phyloP scores from a whole-genome alignment of 768 basidiomycete species.

The Arthromyces matolae region DNA sequence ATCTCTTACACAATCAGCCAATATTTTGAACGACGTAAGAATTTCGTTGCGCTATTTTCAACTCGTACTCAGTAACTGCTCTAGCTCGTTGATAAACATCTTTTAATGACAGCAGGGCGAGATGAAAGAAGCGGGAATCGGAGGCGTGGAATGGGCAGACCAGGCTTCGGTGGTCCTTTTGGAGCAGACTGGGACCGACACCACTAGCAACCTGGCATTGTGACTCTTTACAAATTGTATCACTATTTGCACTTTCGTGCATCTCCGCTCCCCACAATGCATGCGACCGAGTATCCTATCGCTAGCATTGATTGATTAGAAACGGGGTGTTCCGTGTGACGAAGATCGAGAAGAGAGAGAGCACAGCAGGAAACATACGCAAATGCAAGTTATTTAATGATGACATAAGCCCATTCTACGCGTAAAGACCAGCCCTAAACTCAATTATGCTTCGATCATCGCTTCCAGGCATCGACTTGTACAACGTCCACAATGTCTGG shows the following conservation, averaged over 20 bases:
- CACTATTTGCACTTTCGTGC: constrained; percentile 1
- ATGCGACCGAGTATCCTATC: too few relatives aligned
- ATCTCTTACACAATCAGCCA: constrained; percentile 83
- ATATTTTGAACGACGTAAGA: constrained; percentile 84
- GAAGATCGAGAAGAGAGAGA: constrained; percentile 22
- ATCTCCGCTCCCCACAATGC: not conserved
- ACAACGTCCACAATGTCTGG: constrained; percentile 62
- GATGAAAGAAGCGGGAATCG: constrained; percentile 55
- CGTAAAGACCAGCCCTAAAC: constrained; percentile 27
- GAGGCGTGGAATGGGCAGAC: constrained; percentile 50
- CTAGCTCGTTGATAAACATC: constrained; percentile 80
- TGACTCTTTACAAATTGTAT: constrained; percentile 5
- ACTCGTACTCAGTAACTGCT: constrained; percentile 4
- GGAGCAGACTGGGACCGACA: constrained; percentile 62
- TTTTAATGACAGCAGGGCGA: constrained; percentile 52
- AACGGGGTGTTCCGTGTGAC: not conserved
- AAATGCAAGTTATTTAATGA: too few relatives aligned
- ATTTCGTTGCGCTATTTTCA: not conserved
- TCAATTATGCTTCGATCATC: constrained; percentile 14
- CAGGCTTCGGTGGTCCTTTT: constrained; percentile 34
- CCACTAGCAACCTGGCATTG: constrained; percentile 35
- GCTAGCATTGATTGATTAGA: not conserved
- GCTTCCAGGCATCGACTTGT: constrained; percentile 2
- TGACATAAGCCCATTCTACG: constrained; percentile 25
- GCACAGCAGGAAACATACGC: too few relatives aligned